These are phyloP conservation scores for Trichocomaceae sp. DNA, from an alignment of 2,329 filamentous ascomycete genomes.

Conservation along the genomic window DNA sequence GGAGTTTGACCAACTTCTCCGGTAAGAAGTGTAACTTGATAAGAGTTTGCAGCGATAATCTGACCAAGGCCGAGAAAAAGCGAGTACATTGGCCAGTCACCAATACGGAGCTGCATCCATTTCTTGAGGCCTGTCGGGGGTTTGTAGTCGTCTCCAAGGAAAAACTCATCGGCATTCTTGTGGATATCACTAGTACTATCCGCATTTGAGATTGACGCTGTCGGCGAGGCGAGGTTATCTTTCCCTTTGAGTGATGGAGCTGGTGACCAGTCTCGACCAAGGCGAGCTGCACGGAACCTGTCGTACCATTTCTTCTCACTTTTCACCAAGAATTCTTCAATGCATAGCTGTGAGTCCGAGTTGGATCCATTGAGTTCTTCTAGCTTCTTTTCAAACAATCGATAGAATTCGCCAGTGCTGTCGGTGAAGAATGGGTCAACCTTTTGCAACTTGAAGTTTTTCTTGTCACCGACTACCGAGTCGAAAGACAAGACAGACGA, in stretches of 20 bases:
- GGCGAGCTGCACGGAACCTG: conserved; percentile 52
- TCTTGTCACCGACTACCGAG: conserved; percentile 54
- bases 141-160: conserved; percentile 50
- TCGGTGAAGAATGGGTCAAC: conserved; percentile 64
- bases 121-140: conserved; percentile 52
- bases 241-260: conserved; percentile 29
- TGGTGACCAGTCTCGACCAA: conserved; percentile 45
- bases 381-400: conserved; percentile 52
- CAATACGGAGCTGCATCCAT: conserved; percentile 50
- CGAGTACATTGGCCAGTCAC: conserved; percentile 60
- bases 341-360: conserved; percentile 54
- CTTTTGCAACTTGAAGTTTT: conserved; percentile 57
- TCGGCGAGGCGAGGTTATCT: conserved; percentile 28
- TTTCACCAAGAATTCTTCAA: conserved; percentile 58
- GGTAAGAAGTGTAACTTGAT: conserved; percentile 62
- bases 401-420: conserved; percentile 55
- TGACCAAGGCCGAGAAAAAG: conserved; percentile 57
- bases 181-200: conserved; percentile 31
- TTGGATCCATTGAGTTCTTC: conserved; percentile 51
- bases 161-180: conserved; percentile 47
- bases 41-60: conserved; percentile 60
- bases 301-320: conserved; percentile 63
- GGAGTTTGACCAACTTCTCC: conserved; percentile 56
- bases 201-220: conserved; percentile 38
- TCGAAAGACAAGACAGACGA: conserved; percentile 49